These are phyloP conservation scores for Xylaria sp. DNA, from an alignment of 2,329 filamentous ascomycete genomes.

Conservation along the genomic window DNA sequence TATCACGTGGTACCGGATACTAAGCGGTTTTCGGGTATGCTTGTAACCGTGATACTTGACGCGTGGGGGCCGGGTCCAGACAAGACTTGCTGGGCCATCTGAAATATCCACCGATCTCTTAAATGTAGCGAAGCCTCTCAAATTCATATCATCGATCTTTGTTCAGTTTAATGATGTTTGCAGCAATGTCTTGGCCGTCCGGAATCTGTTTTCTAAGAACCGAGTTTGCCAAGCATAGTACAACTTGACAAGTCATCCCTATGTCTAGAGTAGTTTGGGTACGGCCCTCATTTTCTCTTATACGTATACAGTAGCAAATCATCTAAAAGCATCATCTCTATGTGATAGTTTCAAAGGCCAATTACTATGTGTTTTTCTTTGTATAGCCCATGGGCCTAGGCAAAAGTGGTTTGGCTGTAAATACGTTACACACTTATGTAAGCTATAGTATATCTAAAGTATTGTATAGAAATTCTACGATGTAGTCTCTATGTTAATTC, in stretches of 20 bases:
- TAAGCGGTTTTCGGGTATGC: not conserved
- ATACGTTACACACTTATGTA: too few relatives aligned
- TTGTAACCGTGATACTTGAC: conserved; percentile 5
- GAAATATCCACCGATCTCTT: not conserved
- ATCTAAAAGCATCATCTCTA: too few relatives aligned
- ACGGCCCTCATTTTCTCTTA: not conserved
- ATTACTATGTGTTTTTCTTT: too few relatives aligned
- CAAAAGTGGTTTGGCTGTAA: too few relatives aligned
- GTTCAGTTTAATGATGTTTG: not conserved
- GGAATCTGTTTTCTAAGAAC: not conserved
- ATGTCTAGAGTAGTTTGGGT: too few relatives aligned
- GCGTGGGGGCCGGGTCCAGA: conserved; percentile 10
- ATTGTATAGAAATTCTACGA: too few relatives aligned
- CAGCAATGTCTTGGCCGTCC: not conserved
- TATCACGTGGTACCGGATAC: conserved; percentile 6
- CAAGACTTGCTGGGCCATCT: not conserved
- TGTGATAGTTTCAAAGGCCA: not conserved
- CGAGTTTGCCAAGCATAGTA: not conserved
- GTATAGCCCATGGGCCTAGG: too few relatives aligned
- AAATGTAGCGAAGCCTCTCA: not conserved
- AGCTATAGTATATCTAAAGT: too few relatives aligned
- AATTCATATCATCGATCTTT: not conserved
- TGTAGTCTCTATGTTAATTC: too few relatives aligned
- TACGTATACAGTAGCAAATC: not conserved
- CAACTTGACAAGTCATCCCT: not conserved